Percentiles rank a stretch among this genome's conserved stretches.
Evolutionary conservation across 352 stramenopile species (phyloP).

Genomic region (Aphanomyces invadans): DNA sequence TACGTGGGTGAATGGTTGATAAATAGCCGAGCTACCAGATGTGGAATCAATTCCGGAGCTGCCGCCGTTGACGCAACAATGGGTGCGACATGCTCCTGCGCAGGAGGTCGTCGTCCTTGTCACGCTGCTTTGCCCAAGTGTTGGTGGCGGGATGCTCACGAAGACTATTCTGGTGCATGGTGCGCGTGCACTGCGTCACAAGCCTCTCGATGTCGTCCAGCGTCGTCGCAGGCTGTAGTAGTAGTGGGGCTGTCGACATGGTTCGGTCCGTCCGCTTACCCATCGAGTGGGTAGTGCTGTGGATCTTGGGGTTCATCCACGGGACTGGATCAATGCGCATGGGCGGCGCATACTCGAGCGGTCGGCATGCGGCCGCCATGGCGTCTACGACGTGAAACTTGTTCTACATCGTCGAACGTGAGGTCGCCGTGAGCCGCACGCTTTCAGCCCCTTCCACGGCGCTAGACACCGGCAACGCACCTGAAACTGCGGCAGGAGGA

Average conservation of each 20-base stretch:
- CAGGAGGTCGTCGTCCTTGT: neutral
- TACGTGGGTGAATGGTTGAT: too few species aligned
- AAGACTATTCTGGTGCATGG: neutral
- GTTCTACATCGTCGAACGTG: neutral
- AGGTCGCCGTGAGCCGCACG: too few species aligned
- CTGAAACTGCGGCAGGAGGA: constrained; percentile 17
- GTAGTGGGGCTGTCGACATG: neutral
- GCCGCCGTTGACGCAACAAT: neutral
- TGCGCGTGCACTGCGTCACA: neutral
- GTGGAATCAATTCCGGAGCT: too few species aligned
- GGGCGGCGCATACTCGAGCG: constrained; percentile 36
- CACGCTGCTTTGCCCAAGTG: too few species aligned
- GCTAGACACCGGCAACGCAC: neutral
- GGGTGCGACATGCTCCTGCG: constrained; percentile 5
- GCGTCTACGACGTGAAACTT: neutral
- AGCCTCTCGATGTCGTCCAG: constrained; percentile 21
- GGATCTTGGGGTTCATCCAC: constrained; percentile 24
- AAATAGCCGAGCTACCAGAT: neutral
- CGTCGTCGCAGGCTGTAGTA: neutral
- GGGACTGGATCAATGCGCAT: constrained; percentile 42
- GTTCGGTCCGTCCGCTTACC: neutral
- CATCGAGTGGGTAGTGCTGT: too few species aligned
- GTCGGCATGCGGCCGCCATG: neutral
- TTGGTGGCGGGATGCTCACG: too few species aligned
- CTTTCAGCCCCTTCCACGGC: too few species aligned